These are phyloP conservation scores for Candida sphagnicola DNA, from an alignment of 805 yeast genomes.

Conservation along the genomic window DNA sequence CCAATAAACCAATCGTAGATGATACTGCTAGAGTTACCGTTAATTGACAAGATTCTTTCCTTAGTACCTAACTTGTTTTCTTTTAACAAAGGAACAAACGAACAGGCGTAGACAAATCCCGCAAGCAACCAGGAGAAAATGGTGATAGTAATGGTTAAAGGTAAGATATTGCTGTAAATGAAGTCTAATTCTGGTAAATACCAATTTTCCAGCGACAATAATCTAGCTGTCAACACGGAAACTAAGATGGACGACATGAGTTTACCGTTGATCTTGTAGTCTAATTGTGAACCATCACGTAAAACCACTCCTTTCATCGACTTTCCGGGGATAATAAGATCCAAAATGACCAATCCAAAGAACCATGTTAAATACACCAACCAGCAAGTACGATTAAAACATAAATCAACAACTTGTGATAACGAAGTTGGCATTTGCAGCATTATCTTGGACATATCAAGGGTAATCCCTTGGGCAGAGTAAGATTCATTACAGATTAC, in stretches of 20 bases:
- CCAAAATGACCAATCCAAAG: conserved; percentile 56
- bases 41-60: conserved; percentile 74
- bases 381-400: conserved; percentile 53
- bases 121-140: conserved; percentile 64
- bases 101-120: conserved; percentile 56
- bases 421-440: conserved; percentile 28
- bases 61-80: conserved; percentile 51
- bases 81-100: conserved; percentile 56
- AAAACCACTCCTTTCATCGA: conserved; percentile 60
- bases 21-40: conserved; percentile 77
- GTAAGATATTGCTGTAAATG: conserved; percentile 63
- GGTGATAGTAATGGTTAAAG: conserved; percentile 59
- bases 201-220: conserved; percentile 41
- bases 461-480: conserved; percentile 43
- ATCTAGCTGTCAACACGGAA: conserved; percentile 47
- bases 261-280: conserved; percentile 80
- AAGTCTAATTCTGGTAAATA: conserved; percentile 76
- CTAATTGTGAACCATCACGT: conserved; percentile 69
- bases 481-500: conserved; percentile 60
- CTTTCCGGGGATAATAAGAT: conserved; percentile 57
- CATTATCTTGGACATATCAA: conserved; percentile 38
- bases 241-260: conserved; percentile 42
- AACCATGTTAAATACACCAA: conserved; percentile 72
- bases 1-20: conserved; percentile 97
- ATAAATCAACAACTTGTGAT: conserved; percentile 20